Conservation (phyloP, 495 filamentous ascomycete genomes). For the Penicillium silybi region DNA sequence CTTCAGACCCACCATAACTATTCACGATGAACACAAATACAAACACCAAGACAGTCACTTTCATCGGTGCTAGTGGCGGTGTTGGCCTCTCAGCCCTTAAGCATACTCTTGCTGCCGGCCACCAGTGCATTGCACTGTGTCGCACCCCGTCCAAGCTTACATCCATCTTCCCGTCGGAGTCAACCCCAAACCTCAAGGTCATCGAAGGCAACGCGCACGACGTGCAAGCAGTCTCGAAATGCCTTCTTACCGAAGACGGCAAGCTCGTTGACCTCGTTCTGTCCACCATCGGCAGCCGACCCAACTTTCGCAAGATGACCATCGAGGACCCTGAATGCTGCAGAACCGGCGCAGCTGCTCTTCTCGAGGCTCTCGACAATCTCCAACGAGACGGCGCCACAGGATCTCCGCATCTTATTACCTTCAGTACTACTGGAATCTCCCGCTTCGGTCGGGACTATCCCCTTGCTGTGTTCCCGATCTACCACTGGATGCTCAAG, state of each 20-base stretch:
- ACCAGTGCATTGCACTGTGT: conserved; percentile 48
- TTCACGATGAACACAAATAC: conserved; percentile 12
- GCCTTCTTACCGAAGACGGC: conserved; percentile 26
- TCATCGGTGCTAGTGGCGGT: conserved; percentile 52
- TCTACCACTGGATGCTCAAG: conserved; percentile 49
- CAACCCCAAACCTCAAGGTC: conserved; percentile 40
- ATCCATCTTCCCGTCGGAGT: conserved; percentile 32
- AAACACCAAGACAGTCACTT: conserved; percentile 32
- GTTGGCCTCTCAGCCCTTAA: conserved; percentile 45
- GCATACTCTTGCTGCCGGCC: conserved; percentile 46
- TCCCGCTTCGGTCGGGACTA: conserved; percentile 45
- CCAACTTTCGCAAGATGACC: conserved; percentile 20
- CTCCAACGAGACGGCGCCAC: conserved; percentile 9
- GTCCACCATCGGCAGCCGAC: conserved; percentile 31
- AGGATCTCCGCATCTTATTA: conserved; percentile 41
- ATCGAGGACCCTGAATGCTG: conserved; percentile 58
- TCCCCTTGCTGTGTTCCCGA: conserved; percentile 43
- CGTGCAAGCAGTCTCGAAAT: conserved; percentile 29
- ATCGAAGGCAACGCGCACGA: conserved; percentile 51
- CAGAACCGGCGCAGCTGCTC: conserved; percentile 39
- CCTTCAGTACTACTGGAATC: conserved; percentile 53
- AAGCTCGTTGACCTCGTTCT: conserved; percentile 27
- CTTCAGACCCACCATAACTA: background rate
- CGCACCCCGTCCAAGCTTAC: conserved; percentile 61
- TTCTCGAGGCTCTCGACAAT: conserved; percentile 44